A percentile compares a stretch with the other conserved stretches of the same genome.
These are phyloP conservation scores for Geotrichum carabidarum DNA, from an alignment of 1,139 yeast genomes.

Conservation along the genomic window DNA sequence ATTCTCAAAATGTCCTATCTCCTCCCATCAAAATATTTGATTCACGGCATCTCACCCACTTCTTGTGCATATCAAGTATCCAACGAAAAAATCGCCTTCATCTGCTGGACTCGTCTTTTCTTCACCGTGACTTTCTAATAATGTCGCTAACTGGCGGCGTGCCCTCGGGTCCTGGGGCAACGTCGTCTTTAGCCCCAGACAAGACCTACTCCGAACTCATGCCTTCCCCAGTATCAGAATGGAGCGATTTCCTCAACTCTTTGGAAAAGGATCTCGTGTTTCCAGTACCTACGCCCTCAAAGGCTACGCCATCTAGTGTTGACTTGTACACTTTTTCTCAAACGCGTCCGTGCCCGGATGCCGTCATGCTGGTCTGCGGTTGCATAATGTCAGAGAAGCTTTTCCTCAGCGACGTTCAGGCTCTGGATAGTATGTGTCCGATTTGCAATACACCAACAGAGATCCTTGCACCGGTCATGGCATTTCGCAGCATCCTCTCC, in stretches of 20 bases:
- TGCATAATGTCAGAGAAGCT: conserved; percentile 57
- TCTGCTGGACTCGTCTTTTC: too few relatives aligned
- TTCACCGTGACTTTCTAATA: too few relatives aligned
- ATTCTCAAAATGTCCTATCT: too few relatives aligned
- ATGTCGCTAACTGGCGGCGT: neutral
- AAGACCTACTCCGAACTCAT: conserved; percentile 6
- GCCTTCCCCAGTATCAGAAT: conserved; percentile 23
- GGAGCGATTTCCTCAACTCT: conserved; percentile 32
- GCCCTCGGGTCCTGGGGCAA: neutral
- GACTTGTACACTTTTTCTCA: neutral
- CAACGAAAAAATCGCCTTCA: too few relatives aligned
- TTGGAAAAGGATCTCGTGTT: conserved; percentile 27
- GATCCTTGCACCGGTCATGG: conserved; percentile 13
- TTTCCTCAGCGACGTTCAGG: neutral
- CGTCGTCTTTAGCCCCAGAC: conserved; percentile 1
- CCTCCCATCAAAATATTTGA: too few relatives aligned
- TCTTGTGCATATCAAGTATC: too few relatives aligned
- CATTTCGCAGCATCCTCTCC: conserved; percentile 8
- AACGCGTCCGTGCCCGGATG: conserved; percentile 9
- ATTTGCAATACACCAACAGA: conserved; percentile 13
- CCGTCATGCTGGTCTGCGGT: conserved; percentile 52
- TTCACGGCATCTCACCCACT: too few relatives aligned
- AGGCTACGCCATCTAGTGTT: neutral
- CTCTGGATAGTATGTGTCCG: conserved; percentile 6
- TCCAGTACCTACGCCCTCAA: conserved; percentile 47